Base-by-base conservation (phyloP, 495 filamentous ascomycete genomes). In the Penicillium soppii region DNA sequence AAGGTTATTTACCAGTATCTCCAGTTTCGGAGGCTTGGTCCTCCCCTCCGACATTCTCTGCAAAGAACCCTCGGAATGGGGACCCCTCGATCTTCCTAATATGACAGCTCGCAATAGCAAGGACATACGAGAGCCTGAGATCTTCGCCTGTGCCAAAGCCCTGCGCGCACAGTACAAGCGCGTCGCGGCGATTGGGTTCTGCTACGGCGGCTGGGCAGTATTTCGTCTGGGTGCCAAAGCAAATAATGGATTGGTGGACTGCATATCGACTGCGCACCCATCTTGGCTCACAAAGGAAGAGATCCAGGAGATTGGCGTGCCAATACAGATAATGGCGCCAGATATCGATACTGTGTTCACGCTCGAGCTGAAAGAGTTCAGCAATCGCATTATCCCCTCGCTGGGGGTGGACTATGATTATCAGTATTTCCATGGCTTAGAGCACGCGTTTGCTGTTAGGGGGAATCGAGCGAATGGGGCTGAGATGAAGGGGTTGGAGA, bases 101-200 rank as follows among this genome's bases (percentile, higher is more conserved):
- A 79, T 77, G 43, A 13, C 59, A 7, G 35, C 22, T 6, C 65
- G 68, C 10, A 62, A 84, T 50, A 54, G 45, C 23, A 78, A 78
- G 35, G 70, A 70, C 0, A 53, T 67, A 13, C 79, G 81, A 33
- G 73, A 76, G 41, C 75, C 77, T 0, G 79, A 83, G 58, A 79
- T 85, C 33, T 58, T 80, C 39, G 73, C 57, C 0, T 77, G 64
- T 32, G 81, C 82, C 1, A 56, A 63, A 50, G 64, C 65, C 0
- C 65, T 87, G 16, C 70, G 72, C 5, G 26, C 25, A 5, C 45
- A 69, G 22, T 69, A 74, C 58, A 62, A 62, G 29, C 70, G 66
- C 32, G 52, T 84, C 27, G 82, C 70, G 7, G 81, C 81, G 2
- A 63, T 85, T 16, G 82, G 83, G 4, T 85, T 75, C 61, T 87